These are phyloP conservation scores for Nitzschia sp. DNA, from an alignment of 108 stramenopile species.

Conservation along the genomic window DNA sequence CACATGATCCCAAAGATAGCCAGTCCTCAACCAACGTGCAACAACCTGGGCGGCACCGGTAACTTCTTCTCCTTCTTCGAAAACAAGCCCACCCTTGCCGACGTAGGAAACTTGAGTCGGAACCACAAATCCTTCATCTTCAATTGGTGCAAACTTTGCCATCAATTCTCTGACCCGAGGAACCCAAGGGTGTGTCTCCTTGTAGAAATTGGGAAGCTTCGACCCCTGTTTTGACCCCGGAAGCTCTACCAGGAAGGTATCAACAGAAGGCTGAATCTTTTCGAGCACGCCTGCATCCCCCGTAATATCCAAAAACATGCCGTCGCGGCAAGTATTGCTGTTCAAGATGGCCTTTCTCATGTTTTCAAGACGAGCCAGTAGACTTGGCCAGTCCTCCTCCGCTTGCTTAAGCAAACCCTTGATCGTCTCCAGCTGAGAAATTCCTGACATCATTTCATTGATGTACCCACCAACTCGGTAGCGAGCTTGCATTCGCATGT, in stretches of 20 bases:
- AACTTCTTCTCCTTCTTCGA: constrained; percentile 80
- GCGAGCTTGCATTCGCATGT: constrained; percentile 74
- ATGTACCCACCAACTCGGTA: constrained; percentile 90
- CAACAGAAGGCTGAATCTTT: constrained; percentile 66
- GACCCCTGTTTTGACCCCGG: constrained; percentile 67
- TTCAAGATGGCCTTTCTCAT: constrained; percentile 83
- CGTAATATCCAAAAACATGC: constrained; percentile 93
- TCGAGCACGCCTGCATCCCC: constrained; percentile 78
- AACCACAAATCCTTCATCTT: constrained; percentile 93
- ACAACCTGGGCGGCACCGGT: constrained; percentile 82
- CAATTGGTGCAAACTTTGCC: constrained; percentile 58
- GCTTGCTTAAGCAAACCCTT: constrained; percentile 84
- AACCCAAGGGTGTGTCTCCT: constrained; percentile 79
- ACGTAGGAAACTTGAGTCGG: constrained; percentile 96
- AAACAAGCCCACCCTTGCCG: constrained; percentile 89
- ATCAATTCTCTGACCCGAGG: constrained; percentile 75
- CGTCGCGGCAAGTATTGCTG: constrained; percentile 66
- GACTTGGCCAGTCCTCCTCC: constrained; percentile 92
- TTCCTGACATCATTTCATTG: constrained; percentile 88
- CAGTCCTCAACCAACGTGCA: constrained; percentile 82
- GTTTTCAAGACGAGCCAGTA: constrained; percentile 81
- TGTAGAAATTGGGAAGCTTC: constrained; percentile 75
- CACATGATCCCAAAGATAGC: constrained; percentile 94
- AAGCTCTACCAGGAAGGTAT: constrained; percentile 68
- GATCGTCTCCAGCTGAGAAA: constrained; percentile 80